Evolutionary conservation across 2,329 filamentous ascomycete genomes (phyloP), one percentile per base, ranked within the genome.

Genomic region (Periconia macrospinosa): DNA sequence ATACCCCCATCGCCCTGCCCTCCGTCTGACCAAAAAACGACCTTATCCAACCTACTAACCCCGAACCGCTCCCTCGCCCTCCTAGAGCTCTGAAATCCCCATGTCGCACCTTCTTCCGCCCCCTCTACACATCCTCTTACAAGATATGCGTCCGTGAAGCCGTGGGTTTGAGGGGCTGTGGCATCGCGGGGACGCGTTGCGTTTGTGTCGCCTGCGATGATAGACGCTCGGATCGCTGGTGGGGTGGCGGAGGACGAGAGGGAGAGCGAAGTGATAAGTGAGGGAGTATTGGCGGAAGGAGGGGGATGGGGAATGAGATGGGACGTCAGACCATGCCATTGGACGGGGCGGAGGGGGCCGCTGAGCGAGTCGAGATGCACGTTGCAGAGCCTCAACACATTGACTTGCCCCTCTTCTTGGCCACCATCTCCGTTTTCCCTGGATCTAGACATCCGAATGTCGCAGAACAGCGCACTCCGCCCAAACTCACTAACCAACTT

Each of bases 161-260:
- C 63, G 52, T 82, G 81, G 3, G 81, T 76, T 0, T 62, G 61
- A 42, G 79, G 79, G 15, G 82, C 63, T 0, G 69, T 73, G 14
- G 59, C 55, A 62, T 85, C 83, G 47, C 81, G 82, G 1, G 72
- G 72, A 54, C 81, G 75, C 45, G 83, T 83, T 15, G 82, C 81
- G 60, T 85, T 85, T 47, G 83, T 77, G 60, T 85, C 82, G 0
- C 83, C 83, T 0, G 79, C 81, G 2, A 81, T 58, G 1, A 83
- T 53, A 3, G 75, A 76, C 1, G 73, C 79, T 10, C 73, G 51
- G 1, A 79, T 62, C 5, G 17, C 7, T 17, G 9, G 64, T 57
- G 1, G 18, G 43, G 0, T 70, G 49, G 6, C 67, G 59, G 14
- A 54, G 2, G 27, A n/a, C 17, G 10, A 75, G 76, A 37, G 15